phyloP scores from a whole-genome alignment of 2,329 filamentous ascomycete genomes.

The Massarina eburnea region DNA sequence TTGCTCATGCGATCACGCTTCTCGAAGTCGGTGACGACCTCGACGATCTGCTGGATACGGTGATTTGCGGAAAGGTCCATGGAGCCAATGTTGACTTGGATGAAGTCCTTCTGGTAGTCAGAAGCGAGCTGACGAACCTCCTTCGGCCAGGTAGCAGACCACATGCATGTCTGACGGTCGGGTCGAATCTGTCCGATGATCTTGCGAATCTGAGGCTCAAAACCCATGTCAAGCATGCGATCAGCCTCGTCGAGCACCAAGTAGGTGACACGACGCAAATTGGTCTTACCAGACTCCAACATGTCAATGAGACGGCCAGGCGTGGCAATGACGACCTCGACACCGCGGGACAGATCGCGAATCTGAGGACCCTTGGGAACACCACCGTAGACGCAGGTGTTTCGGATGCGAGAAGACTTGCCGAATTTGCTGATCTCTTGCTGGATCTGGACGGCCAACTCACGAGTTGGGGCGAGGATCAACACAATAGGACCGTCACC shows the following conservation, averaged over 20 bases:
- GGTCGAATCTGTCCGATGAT: constrained; percentile 97
- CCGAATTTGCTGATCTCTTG: constrained; percentile 98
- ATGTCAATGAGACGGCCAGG: constrained; percentile 98
- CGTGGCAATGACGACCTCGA: constrained; percentile 98
- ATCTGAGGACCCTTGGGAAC: constrained; percentile 98
- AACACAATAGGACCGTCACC: constrained; percentile 97
- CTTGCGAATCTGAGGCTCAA: constrained; percentile 99
- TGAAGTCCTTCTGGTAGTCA: constrained; percentile 93
- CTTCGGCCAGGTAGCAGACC: constrained; percentile 99
- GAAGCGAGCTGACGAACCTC: constrained; percentile 89
- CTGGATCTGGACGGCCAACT: constrained; percentile 97
- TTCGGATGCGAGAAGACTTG: constrained; percentile 95
- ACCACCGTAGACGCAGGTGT: constrained; percentile 98
- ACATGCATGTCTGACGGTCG: constrained; percentile 99
- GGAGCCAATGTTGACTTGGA: constrained; percentile 98
- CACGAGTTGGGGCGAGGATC: constrained; percentile 93
- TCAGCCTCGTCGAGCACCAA: constrained; percentile 98
- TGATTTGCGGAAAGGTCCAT: constrained; percentile 96
- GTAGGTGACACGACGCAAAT: constrained; percentile 96
- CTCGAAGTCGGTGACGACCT: constrained; percentile 94
- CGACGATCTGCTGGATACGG: constrained; percentile 95
- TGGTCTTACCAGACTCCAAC: constrained; percentile 97
- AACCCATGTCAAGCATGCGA: constrained; percentile 99
- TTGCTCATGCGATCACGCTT: constrained; percentile 98
- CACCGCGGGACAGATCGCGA: constrained; percentile 88